Evolutionary conservation across 176 grass and related monocot species (phyloP), one percentile per base, ranked within the genome.

Genomic region (Triticum timopheevii): DNA sequence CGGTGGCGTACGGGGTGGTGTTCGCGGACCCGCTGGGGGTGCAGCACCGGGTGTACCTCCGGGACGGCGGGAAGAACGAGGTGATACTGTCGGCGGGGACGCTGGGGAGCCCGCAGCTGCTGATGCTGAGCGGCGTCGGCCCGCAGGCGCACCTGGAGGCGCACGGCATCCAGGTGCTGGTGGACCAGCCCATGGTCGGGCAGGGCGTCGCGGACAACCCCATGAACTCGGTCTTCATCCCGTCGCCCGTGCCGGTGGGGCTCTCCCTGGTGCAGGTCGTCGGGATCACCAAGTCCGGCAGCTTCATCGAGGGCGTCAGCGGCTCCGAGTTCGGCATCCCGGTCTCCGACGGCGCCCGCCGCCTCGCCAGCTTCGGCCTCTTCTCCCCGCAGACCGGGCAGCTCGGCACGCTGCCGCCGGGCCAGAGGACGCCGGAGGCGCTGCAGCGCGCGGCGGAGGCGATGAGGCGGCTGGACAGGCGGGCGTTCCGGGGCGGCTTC

Each of bases 191-290:
- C 31, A 87, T 90, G 85, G 91, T 98, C 13, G 95, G 95, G 70
- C 89, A 95, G 40, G 93, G 89, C 49, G 89, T 98, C 49, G 84
- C 95, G 0, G 95, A 98, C 86, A 98, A 98, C 87, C 91, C 95
- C 6, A 90, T 98, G 91, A 98, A 91, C 77, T 82, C 89, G 33
- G 89, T 98, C 62, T 90, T 86, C 76, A 87, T 95, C 68, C 93
- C 93, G 52, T 95, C 95, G 74, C 91, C 91, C 7, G 65, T 80
- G 58, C 91, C 91, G 3, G 87, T 98, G 28, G 85, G 23, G 24
- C 83, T 91, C 16, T 88, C 87, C 20, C 91, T 95, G 20, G 84
- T 95, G 45, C 93, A 95, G 85, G 93, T 95, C 30, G 95, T 95
- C 22, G 95, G 95, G 9, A 95, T 95, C 81, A 91, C 93, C 44